A percentile compares a stretch with the other conserved stretches of the same genome.
Evolutionary conservation across 768 basidiomycete species (phyloP).

Genomic region (Mycena kentingensis): DNA sequence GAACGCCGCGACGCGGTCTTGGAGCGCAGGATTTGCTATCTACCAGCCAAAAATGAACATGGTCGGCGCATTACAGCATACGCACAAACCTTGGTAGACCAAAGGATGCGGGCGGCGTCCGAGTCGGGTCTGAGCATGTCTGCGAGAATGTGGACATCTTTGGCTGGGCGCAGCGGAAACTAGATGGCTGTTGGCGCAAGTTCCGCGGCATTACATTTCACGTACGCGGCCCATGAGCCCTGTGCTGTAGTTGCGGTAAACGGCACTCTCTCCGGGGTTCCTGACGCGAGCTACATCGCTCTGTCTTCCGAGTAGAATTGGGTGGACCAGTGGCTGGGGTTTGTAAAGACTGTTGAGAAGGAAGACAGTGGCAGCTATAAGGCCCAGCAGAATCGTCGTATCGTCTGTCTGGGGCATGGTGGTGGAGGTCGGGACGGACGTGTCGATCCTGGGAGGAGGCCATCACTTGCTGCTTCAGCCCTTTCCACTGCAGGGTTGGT

Average conservation of each 20-base stretch:
- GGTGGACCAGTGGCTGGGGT: constrained; percentile 86
- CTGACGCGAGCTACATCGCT: constrained; percentile 85
- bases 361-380: constrained; percentile 76
- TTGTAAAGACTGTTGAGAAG: constrained; percentile 77
- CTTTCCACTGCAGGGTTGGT: too few species aligned
- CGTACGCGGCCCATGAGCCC: constrained; percentile 79
- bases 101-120: constrained; percentile 71
- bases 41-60: constrained; percentile 30
- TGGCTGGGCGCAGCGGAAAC: constrained; percentile 74
- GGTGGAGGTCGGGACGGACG: not conserved
- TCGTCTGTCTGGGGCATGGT: constrained; percentile 65
- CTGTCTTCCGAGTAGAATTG: constrained; percentile 90
- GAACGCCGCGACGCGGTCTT: constrained; percentile 69
- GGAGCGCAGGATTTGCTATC: constrained; percentile 75
- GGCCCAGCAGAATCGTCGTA: constrained; percentile 72
- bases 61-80: not conserved
- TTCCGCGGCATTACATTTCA: constrained; percentile 17
- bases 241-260: constrained; percentile 90
- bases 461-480: too few species aligned
- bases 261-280: constrained; percentile 78
- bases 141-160: constrained; percentile 65
- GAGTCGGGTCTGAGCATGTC: constrained; percentile 70
- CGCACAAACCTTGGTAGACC: constrained; percentile 72
- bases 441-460: too few species aligned
- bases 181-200: constrained; percentile 31